A percentile compares a stretch with the other conserved stretches of the same genome.
Evolutionary conservation across 257 asterid species (phyloP).

Genomic region (Galeopsis tetrahit): DNA sequence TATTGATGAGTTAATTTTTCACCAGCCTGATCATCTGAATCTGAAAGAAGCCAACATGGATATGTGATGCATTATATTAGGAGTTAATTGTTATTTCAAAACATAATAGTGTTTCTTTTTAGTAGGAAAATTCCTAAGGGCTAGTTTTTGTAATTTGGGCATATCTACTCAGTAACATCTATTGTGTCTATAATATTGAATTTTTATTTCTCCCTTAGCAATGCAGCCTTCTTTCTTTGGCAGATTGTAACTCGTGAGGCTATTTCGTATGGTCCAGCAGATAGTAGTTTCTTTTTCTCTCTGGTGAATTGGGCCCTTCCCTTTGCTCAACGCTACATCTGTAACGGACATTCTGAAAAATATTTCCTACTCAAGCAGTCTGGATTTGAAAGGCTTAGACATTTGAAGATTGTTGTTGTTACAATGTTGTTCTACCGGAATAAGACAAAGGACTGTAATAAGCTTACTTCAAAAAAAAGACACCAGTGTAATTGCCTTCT

Average conservation of each 20-base stretch:
- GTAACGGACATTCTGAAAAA: conserved; percentile 52
- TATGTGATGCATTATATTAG: conserved; percentile 1
- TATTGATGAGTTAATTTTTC: background rate
- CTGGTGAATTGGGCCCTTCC: conserved; percentile 93
- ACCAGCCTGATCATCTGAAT: background rate
- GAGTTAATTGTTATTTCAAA: background rate
- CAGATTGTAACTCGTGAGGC: conserved; percentile 90
- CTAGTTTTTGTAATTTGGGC: background rate
- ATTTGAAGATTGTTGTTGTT: conserved; percentile 65
- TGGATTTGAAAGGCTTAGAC: conserved; percentile 55
- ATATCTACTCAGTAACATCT: conserved; percentile 12
- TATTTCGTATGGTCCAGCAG: conserved; percentile 62
- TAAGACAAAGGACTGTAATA: conserved; percentile 52
- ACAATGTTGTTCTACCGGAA: conserved; percentile 78
- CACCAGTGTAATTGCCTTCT: conserved; percentile 71
- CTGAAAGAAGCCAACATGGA: background rate
- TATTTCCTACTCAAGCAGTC: conserved; percentile 65
- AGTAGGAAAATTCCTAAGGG: background rate
- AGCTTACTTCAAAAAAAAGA: conserved; percentile 60
- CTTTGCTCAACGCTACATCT: conserved; percentile 90
- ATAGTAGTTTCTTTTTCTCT: conserved; percentile 55
- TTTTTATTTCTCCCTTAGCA: conserved; percentile 21
- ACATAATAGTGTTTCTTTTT: background rate
- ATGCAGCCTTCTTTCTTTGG: conserved; percentile 24
- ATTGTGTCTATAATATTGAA: conserved; percentile 22